phyloP scores from a whole-genome alignment of 768 basidiomycete genomes.

The Trametes gibbosa region DNA sequence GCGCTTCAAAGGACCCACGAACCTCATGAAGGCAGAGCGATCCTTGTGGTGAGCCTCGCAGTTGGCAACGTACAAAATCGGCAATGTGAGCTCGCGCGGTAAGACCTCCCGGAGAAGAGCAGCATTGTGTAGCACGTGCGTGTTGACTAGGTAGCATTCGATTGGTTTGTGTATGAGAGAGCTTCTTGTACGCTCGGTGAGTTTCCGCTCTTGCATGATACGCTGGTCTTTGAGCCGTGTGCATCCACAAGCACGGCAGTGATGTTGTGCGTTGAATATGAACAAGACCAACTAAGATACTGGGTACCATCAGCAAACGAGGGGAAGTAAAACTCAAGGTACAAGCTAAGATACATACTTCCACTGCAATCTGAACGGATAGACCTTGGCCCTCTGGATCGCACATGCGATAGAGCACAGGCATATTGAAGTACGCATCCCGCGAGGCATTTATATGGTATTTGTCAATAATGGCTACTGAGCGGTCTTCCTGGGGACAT shows the following conservation, averaged over 20 bases:
- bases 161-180: slow-evolving; percentile 20
- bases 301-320: neutral
- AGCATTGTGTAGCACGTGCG: slow-evolving; percentile 33
- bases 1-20: neutral
- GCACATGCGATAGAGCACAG: neutral
- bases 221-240: slow-evolving; percentile 1
- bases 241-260: slow-evolving; percentile 21
- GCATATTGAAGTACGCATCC: slow-evolving; percentile 5
- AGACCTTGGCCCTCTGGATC: neutral
- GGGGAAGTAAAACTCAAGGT: neutral
- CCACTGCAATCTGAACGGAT: neutral
- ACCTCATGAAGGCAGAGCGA: neutral
- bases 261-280: slow-evolving; percentile 27
- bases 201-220: slow-evolving; percentile 22
- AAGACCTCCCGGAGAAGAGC: slow-evolving; percentile 24
- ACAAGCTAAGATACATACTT: neutral
- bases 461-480: neutral
- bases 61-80: slow-evolving; percentile 19
- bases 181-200: slow-evolving; percentile 11
- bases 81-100: slow-evolving; percentile 21
- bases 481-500: too few relatives aligned
- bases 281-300: slow-evolving; percentile 21
- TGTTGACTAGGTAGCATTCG: slow-evolving; percentile 28
- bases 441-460: neutral
- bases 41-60: slow-evolving; percentile 6